Evolutionary conservation across 345 rosid species (phyloP), one percentile per base, ranked within the genome.

Genomic region (Pseudoturritis turrita): DNA sequence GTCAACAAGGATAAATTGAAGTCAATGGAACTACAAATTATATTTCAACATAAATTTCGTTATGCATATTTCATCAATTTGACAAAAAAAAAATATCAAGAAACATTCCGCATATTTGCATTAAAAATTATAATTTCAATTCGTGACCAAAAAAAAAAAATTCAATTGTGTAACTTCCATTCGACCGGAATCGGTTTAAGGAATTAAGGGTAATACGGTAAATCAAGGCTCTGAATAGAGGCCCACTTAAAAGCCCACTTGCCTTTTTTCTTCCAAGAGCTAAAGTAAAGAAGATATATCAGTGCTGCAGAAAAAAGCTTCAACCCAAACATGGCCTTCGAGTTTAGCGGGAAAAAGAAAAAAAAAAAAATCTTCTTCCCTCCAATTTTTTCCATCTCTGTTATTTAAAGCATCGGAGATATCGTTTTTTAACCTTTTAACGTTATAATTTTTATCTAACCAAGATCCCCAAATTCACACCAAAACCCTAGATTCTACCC

Each of bases 401-500:
- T 40, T 36, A 25, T 17, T 40, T 17, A 17, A 21, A 62, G 19
- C 39, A 41, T 21, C 40, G 9, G 22, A 51, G 21, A 61, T 29
- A 53, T 41, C 19, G 26, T 50, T 13, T 18, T 10, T 39, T 23
- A 73, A 41, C 55, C 41, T 18, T n/a, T 29, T n/a, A 70, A 39
- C 71, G 53, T 62, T 47, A 29, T 37, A 51, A 4, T 33, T 68
- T 50, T 40, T 40, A 28, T n/a, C 10, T 23, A 19, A 33, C 70
- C 49, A 45, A 36, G 56, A 59, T 68, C 68, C 72, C 71, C 75
- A 76, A 76, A 23, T 79, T 68, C 31, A 70, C 29, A 12, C 44
- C 25, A 22, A 44, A 75, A 70, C 46, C 76, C 79, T 70, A 67
- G 61, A 65, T 71, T 61, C 46, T 37, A 41, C 58, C 28, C 15